A percentile compares a stretch with the other conserved stretches of the same genome.
Conservation (phyloP, 2,329 filamentous ascomycete genomes). For the Microascus cirrosus region DNA sequence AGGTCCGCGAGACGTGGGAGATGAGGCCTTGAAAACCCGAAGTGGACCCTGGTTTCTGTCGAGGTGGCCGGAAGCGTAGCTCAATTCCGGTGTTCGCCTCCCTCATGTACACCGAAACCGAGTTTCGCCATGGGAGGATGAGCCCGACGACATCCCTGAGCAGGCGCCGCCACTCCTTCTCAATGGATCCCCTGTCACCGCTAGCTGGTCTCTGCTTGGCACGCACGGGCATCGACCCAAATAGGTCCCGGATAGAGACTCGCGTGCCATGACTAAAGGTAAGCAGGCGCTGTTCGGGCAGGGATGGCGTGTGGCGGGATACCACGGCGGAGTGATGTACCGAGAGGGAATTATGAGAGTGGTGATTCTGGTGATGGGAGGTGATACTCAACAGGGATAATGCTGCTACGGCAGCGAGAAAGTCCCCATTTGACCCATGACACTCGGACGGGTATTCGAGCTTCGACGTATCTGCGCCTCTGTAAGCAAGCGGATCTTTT, state of each 20-base stretch:
- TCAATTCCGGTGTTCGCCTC: conserved; percentile 13
- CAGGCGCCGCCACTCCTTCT: conserved; percentile 56
- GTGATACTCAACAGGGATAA: conserved; percentile 68
- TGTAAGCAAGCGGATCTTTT: neutral
- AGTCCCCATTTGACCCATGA: conserved; percentile 62
- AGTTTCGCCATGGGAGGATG: conserved; percentile 56
- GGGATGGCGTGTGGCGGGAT: conserved; percentile 50
- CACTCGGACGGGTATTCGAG: conserved; percentile 29
- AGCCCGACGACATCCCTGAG: conserved; percentile 48
- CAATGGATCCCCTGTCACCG: conserved; percentile 35
- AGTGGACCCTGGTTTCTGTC: conserved; percentile 7
- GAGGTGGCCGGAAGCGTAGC: conserved; percentile 21
- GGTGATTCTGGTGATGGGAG: conserved; percentile 53
- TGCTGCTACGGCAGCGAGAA: conserved; percentile 65
- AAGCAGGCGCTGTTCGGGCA: conserved; percentile 43
- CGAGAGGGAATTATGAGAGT: conserved; percentile 52
- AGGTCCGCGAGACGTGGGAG: conserved; percentile 29
- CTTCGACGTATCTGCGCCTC: conserved; percentile 66
- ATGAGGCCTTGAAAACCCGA: conserved; percentile 10
- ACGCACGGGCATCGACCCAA: conserved; percentile 83
- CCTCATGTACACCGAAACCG: conserved; percentile 42
- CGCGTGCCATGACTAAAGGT: conserved; percentile 59
- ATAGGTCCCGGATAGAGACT: conserved; percentile 67
- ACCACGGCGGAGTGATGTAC: conserved; percentile 61
- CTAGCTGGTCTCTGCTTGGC: conserved; percentile 63